Base-by-base conservation (phyloP, 257 asterid genomes). In the Petrea volubilis region DNA sequence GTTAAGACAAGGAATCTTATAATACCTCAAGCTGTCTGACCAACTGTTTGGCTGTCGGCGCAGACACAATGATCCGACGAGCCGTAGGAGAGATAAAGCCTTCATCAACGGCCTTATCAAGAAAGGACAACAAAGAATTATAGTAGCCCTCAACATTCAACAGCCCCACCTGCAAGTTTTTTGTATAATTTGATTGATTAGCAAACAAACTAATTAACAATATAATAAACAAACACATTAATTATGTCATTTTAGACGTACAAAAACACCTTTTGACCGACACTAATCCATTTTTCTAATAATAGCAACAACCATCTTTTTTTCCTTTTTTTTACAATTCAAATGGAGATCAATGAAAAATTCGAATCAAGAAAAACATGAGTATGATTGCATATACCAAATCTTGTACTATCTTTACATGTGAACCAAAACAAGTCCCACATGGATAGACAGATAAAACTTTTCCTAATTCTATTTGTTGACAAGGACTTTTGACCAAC, bases 91-190 rank as follows among this genome's bases (percentile, higher is more conserved):
- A 90, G 63, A 93, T 83, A 72, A 93, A 93, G 82, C 98, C 98
- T 90, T 93, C 98, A 78, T 93, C 98, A 55, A 93, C 96, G 75
- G 97, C 98, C 85, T 85, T 83, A 10, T 87, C 94, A 40, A 87
- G 71, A 41, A 87, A 88, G 36, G 81, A 83, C 81, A 85, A 56
- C 65, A 90, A 77, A 7, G 97, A 93, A 77, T 88, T 90, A 23
- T 93, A 93, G 88, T 71, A 93, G 10, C 97, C 98, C n/a, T 93
- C 97, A 17, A 93, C 98, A 53, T 93, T 93, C 88, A 93, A 78
- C 47, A 93, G 86, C 52, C 98, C 98, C 64, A 93, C 98, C 98
- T 93, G 88, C 77, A 75, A 47, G 47, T 23, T 9, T 24, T 50
- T 69, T 31, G 21, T 29, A 50, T 34, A 38, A 70, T 64, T 24